Percentiles rank a stretch among this genome's conserved stretches.
Conservation (phyloP, 306 rosid genomes). For the Rosa chinensis region DNA sequence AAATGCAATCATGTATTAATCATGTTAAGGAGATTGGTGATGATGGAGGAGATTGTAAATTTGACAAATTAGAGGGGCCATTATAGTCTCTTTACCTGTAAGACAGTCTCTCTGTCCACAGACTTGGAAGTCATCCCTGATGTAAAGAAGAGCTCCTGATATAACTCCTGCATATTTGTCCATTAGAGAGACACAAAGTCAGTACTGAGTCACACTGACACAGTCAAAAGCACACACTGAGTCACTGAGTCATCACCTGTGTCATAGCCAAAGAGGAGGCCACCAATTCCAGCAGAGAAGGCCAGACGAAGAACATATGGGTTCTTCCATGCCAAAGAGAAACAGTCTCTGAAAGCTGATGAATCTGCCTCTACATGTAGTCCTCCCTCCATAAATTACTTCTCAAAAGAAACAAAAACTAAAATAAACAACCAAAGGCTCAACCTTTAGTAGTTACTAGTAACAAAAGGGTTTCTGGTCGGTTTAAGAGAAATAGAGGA, state of each 20-base stretch:
- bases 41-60: not conserved
- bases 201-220: not conserved
- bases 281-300: conserved; percentile 73
- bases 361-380: conserved; percentile 39
- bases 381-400: conserved; percentile 56
- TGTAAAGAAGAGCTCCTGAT: conserved; percentile 63
- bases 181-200: not conserved
- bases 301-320: conserved; percentile 71
- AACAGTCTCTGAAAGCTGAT: conserved; percentile 66
- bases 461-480: no score
- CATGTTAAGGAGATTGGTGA: not conserved
- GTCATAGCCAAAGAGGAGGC: conserved; percentile 67
- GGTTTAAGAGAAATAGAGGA: no score
- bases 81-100: conserved; percentile 34
- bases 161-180: conserved; percentile 46
- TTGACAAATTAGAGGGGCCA: not conserved
- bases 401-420: not conserved
- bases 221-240: not conserved
- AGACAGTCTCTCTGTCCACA: conserved; percentile 41
- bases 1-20: no score
- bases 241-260: conserved; percentile 33
- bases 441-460: not conserved
- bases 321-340: conserved; percentile 55
- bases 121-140: conserved; percentile 56
- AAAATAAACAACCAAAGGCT: not conserved